Conservation (phyloP, 371 early-diverging fungal genomes). For the Circinella minor region DNA sequence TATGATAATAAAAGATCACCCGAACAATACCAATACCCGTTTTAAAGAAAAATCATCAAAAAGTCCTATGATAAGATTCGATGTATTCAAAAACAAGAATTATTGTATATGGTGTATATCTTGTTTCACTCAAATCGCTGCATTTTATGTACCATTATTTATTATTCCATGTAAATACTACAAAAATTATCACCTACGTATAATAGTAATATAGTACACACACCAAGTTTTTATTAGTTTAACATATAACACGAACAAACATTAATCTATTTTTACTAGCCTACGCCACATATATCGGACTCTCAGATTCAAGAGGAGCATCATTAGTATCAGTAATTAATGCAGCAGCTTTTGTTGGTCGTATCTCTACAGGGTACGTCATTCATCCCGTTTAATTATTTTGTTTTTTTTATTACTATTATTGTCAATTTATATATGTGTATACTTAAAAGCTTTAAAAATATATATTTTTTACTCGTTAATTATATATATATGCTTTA, state of each 20-base stretch:
- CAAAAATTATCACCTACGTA: not conserved
- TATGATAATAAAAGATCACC: constrained; percentile 1
- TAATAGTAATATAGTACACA: no score
- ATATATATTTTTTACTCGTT: no score
- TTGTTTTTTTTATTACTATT: no score
- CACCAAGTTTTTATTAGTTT: no score
- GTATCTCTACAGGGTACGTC: constrained; percentile 38
- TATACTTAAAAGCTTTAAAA: no score
- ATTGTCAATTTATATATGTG: no score
- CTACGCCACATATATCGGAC: constrained; percentile 15
- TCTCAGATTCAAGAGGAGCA: constrained; percentile 29
- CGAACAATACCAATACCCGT: no score
- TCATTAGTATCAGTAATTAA: constrained; percentile 39
- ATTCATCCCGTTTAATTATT: not conserved
- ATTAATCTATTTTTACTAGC: not conserved
- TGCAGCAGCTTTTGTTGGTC: constrained; percentile 62
- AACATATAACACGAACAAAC: no score
- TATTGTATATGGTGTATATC: constrained; percentile 9
- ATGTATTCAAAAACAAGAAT: constrained; percentile 14
- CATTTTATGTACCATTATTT: constrained; percentile 15
- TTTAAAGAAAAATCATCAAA: no score
- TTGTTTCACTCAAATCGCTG: not conserved
- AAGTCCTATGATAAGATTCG: constrained; percentile 4
- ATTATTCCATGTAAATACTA: constrained; percentile 14
- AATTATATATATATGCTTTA: no score